Conservation (phyloP, 495 filamentous ascomycete genomes). For the Margaritispora aquatica region DNA sequence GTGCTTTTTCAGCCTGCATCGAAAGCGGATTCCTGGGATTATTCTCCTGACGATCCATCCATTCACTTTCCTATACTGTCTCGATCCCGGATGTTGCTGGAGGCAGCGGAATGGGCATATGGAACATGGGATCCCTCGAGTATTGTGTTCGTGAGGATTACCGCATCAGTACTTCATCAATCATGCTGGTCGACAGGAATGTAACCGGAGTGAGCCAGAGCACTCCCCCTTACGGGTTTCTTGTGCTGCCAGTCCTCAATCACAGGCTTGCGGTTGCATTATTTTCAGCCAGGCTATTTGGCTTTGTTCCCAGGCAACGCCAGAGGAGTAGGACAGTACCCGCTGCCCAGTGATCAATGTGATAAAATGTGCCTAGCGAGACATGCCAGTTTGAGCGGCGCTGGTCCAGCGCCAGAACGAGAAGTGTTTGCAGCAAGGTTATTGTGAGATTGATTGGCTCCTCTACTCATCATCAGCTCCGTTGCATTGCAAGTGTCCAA, state of each 20-base stretch:
- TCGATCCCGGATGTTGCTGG: no score
- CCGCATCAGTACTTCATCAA: neutral
- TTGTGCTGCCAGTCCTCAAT: neutral
- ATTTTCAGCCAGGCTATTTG: neutral
- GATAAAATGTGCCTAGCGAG: no score
- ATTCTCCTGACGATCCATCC: conserved; percentile 3
- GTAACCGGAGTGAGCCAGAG: neutral
- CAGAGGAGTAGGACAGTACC: no score
- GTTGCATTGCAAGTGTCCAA: neutral
- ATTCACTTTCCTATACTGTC: conserved; percentile 1
- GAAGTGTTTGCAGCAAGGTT: neutral
- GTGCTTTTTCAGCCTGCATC: neutral
- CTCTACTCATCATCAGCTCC: neutral
- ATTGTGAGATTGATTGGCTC: neutral
- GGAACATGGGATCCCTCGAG: neutral
- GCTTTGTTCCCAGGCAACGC: no score
- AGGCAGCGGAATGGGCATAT: neutral
- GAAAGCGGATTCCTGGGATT: neutral
- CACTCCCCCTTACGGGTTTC: neutral
- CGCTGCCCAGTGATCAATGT: no score
- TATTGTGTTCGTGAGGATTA: neutral
- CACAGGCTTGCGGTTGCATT: neutral
- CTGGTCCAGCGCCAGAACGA: neutral
- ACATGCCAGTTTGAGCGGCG: no score
- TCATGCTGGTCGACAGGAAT: neutral